A percentile compares a stretch with the other conserved stretches of the same genome.
Conservation (phyloP, 2,329 filamentous ascomycete genomes). For the Alternaria alternata region DNA sequence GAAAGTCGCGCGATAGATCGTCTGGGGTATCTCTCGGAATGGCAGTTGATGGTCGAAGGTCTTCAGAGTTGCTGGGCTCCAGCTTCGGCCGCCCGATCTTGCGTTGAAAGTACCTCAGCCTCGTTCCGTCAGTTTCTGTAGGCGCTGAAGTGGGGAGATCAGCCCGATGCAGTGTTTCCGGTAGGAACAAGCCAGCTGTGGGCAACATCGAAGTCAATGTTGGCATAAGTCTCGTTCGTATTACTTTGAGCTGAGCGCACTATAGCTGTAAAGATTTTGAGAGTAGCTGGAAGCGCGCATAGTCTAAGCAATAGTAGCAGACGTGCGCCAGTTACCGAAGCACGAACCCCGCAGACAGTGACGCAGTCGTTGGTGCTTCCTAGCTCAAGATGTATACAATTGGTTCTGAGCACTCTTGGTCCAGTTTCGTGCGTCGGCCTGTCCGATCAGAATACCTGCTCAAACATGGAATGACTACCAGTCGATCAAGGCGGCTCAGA, state of each 20-base stretch:
- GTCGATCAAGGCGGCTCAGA: conserved; percentile 5
- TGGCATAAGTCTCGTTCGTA: conserved; percentile 1
- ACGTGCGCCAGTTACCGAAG: neutral
- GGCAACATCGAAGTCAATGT: conserved; percentile 16
- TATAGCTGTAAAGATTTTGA: conserved; percentile 1
- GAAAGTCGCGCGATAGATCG: conserved; percentile 20
- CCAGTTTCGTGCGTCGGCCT: neutral
- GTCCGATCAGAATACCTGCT: neutral
- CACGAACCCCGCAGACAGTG: neutral
- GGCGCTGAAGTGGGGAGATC: conserved; percentile 2
- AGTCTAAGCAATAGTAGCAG: neutral
- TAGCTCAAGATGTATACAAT: conserved; percentile 1
- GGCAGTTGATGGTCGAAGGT: conserved; percentile 14
- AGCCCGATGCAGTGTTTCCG: conserved; percentile 24
- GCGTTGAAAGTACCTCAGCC: conserved; percentile 25
- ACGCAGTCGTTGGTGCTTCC: neutral
- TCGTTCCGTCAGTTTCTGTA: conserved; percentile 10
- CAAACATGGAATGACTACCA: neutral
- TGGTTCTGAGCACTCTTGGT: neutral
- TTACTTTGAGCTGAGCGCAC: neutral
- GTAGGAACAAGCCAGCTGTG: conserved; percentile 30
- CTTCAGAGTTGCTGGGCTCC: conserved; percentile 8
- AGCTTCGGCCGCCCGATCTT: conserved; percentile 17
- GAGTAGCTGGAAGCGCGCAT: neutral
- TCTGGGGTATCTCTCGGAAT: conserved; percentile 12